A percentile compares a stretch with the other conserved stretches of the same genome.
phyloP scores from a whole-genome alignment of 768 basidiomycete genomes.

The Tulasnella sp. region DNA sequence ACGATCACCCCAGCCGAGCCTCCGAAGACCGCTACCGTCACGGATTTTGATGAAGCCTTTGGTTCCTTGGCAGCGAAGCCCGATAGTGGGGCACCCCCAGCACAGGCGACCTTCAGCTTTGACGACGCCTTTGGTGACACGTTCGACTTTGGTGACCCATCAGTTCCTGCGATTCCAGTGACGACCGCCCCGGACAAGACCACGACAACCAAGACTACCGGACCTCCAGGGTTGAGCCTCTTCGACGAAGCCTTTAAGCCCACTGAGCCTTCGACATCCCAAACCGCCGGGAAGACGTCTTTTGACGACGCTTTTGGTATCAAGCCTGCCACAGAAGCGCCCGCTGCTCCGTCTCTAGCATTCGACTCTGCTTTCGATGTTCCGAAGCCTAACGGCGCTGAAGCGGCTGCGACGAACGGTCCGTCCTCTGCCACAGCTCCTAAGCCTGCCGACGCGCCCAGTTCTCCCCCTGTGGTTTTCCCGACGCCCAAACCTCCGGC shows the following conservation, averaged over 20 bases:
- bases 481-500: not conserved
- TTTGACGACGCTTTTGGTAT: constrained; percentile 61
- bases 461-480: not conserved
- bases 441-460: not conserved
- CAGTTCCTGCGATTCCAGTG: not conserved
- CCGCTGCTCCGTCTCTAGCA: constrained; percentile 32
- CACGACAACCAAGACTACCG: not conserved
- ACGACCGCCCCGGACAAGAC: not conserved
- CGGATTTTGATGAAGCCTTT: constrained; percentile 26
- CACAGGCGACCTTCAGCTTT: not conserved
- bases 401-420: not conserved
- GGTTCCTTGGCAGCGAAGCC: constrained; percentile 12
- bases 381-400: not conserved
- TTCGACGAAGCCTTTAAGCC: not conserved
- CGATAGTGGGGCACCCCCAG: not conserved
- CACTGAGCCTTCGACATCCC: constrained; percentile 12
- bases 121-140: constrained; percentile 27
- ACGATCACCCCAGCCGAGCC: constrained; percentile 1
- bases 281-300: constrained; percentile 35
- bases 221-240: not conserved
- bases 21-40: constrained; percentile 20
- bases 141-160: constrained; percentile 17
- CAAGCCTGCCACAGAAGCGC: constrained; percentile 13
- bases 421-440: not conserved
- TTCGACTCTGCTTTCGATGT: constrained; percentile 51